A percentile compares a stretch with the other conserved stretches of the same genome.
Conservation (phyloP, 2,329 filamentous ascomycete species). For the Penicillium sp. region DNA sequence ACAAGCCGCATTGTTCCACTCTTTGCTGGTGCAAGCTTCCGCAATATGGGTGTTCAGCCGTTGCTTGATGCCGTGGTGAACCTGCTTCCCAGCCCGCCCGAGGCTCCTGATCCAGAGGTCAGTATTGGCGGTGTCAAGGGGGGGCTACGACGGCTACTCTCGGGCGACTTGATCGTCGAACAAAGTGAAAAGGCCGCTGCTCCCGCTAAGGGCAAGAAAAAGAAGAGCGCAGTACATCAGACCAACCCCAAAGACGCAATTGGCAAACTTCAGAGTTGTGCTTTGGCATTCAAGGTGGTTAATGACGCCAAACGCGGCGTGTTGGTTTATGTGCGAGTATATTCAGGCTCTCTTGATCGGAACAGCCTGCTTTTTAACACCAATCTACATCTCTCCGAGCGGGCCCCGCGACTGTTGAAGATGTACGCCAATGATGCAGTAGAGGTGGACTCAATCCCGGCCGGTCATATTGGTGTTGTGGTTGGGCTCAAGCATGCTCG, state of each 20-base stretch:
- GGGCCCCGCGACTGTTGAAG: constrained; percentile 78
- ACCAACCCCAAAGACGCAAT: constrained; percentile 52
- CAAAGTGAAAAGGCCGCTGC: constrained; percentile 35
- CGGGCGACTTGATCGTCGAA: constrained; percentile 49
- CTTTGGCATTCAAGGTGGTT: constrained; percentile 88
- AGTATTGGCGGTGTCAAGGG: constrained; percentile 64
- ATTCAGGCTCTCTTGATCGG: constrained; percentile 77
- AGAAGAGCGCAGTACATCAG: constrained; percentile 46
- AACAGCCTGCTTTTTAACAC: constrained; percentile 85
- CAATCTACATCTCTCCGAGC: constrained; percentile 76
- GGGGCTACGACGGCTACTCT: constrained; percentile 56
- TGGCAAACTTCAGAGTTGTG: constrained; percentile 70
- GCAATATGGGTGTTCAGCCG: constrained; percentile 91
- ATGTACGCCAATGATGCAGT: constrained; percentile 89
- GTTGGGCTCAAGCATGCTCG: constrained; percentile 87
- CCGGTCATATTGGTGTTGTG: constrained; percentile 93
- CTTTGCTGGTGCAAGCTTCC: constrained; percentile 89
- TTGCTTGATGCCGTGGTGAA: constrained; percentile 87
- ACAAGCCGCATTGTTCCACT: constrained; percentile 76
- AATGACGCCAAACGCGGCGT: constrained; percentile 84
- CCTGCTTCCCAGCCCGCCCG: constrained; percentile 79
- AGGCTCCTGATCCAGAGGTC: constrained; percentile 79
- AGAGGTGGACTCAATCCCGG: constrained; percentile 77
- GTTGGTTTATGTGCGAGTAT: constrained; percentile 89
- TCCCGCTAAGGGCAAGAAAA: constrained; percentile 44